Evolutionary conservation across 768 basidiomycete genomes (phyloP).

Genomic region (Trametes elegans): DNA sequence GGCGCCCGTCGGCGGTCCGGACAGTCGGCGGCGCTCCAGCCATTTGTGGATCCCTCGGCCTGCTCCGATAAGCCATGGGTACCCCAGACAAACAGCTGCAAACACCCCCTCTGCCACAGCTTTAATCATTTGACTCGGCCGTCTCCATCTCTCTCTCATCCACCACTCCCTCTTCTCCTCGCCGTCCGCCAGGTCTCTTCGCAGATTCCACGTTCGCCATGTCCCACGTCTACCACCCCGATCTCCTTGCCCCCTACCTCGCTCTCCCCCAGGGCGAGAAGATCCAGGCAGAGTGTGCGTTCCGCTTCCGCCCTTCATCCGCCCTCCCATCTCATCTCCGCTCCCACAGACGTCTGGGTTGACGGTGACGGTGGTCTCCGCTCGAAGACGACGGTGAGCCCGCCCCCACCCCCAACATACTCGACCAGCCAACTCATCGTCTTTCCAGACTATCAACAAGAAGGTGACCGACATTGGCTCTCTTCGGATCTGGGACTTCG

Average conservation of each 20-base stretch:
- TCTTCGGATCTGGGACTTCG: slow-evolving; percentile 98
- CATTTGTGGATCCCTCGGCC: slow-evolving; percentile 3
- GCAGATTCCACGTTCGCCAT: slow-evolving; percentile 14
- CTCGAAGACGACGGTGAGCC: slow-evolving; percentile 89
- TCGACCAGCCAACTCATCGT: neutral
- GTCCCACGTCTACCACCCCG: slow-evolving; percentile 61
- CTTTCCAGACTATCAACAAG: slow-evolving; percentile 75
- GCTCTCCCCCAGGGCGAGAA: slow-evolving; percentile 88
- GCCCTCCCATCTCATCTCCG: slow-evolving; percentile 21
- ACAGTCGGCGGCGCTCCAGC: neutral
- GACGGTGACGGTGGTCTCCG: slow-evolving; percentile 93
- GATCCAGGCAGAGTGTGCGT: slow-evolving; percentile 89
- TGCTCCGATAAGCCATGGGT: slow-evolving; percentile 21
- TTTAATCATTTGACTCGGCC: slow-evolving; percentile 18
- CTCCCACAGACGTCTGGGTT: slow-evolving; percentile 96
- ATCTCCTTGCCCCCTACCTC: slow-evolving; percentile 88
- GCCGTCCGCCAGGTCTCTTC: slow-evolving; percentile 8
- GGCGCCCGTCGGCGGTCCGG: neutral
- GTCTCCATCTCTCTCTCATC: slow-evolving; percentile 8
- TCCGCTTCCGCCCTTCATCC: slow-evolving; percentile 7
- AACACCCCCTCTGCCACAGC: slow-evolving; percentile 16
- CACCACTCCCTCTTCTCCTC: slow-evolving; percentile 15
- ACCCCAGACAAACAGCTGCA: slow-evolving; percentile 24
- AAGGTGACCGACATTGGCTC: slow-evolving; percentile 85
- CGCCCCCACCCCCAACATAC: neutral